Evolutionary conservation across 345 rosid genomes (phyloP), one percentile per base, ranked within the genome.

Genomic region (Heritiera fomes): DNA sequence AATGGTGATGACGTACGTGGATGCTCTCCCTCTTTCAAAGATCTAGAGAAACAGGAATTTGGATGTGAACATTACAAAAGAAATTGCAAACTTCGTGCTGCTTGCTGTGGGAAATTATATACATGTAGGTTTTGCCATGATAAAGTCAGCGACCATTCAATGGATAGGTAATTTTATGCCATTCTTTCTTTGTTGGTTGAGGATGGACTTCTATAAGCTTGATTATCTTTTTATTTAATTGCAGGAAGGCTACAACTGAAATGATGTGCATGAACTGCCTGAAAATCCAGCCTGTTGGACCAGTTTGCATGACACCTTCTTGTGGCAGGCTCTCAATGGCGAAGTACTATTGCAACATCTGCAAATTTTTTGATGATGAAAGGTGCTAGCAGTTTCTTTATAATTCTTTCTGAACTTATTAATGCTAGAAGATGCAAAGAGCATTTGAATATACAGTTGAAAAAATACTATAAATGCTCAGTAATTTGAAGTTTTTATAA

Each of bases 181-280:
- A 61, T 47, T 71, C 45, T 20, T 23, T 53, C 56, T 63, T 17
- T 34, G 38, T 47, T 65, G 45, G 56, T 69, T 70, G 68, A 71
- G 75, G 71, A 47, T 81, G 73, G 61, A 75, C 75, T 69, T 78
- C 56, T 80, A 55, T 62, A 43, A 41, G 41, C 78, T 47, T 74
- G 63, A 76, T 75, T 45, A 41, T 71, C 38, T 71, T 14, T 71
- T 75, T 64, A 12, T 68, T 69, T 55, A 80, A 69, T 67, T 82
- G 75, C 89, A 91, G 95, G 84, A 93, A 93, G 83, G 90, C 87
- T 9, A 86, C 94, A 17, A 76, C 91, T 78, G 94, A 91, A 85
- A 93, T 91, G 95, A 93, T 93, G 95, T 93, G 97, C 80, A 93
- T 93, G 95, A 81, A 77, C 30, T 93, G 97, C 83, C 86, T 91